phyloP scores from a whole-genome alignment of 2,329 filamentous ascomycete genomes.

The Saccharata proteae region DNA sequence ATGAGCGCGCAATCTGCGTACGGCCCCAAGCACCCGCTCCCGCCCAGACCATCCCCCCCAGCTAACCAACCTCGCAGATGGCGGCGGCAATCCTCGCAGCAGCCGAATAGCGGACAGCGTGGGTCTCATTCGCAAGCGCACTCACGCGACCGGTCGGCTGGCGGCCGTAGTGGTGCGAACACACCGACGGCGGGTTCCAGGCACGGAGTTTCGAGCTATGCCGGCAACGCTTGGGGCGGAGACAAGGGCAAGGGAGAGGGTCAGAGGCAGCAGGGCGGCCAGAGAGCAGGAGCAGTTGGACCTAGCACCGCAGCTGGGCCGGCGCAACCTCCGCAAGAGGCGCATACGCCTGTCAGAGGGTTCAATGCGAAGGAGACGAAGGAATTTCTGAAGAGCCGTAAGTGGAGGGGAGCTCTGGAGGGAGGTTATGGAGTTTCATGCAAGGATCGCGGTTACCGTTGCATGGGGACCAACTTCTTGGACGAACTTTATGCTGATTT shows the following conservation, averaged over 20 bases:
- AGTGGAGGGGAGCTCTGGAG: slow-evolving; percentile 18
- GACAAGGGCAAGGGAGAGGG: slow-evolving; percentile 19
- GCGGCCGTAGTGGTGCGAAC: slow-evolving; percentile 16
- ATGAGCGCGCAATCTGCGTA: too few species aligned
- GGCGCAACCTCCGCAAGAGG: slow-evolving; percentile 12
- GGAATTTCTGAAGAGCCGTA: slow-evolving; percentile 29
- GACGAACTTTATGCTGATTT: neutral
- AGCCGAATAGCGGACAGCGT: slow-evolving; percentile 12
- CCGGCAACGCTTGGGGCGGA: slow-evolving; percentile 23
- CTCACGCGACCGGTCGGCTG: slow-evolving; percentile 14
- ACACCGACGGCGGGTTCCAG: slow-evolving; percentile 22
- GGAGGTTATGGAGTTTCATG: slow-evolving; percentile 9
- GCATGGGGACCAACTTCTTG: too few species aligned
- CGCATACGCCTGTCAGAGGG: slow-evolving; percentile 24
- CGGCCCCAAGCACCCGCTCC: too few species aligned
- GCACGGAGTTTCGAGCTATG: slow-evolving; percentile 16
- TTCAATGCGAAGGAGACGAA: slow-evolving; percentile 34
- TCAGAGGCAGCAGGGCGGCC: slow-evolving; percentile 10
- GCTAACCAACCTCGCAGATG: slow-evolving; percentile 4
- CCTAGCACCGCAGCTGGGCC: slow-evolving; percentile 6
- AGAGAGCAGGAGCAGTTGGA: slow-evolving; percentile 12
- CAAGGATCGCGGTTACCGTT: too few species aligned
- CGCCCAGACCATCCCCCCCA: too few species aligned
- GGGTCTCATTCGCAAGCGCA: slow-evolving; percentile 10
- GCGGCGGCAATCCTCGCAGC: slow-evolving; percentile 11